These are phyloP conservation scores for Linum lewisii DNA, from an alignment of 345 rosid genomes.

Conservation along the genomic window DNA sequence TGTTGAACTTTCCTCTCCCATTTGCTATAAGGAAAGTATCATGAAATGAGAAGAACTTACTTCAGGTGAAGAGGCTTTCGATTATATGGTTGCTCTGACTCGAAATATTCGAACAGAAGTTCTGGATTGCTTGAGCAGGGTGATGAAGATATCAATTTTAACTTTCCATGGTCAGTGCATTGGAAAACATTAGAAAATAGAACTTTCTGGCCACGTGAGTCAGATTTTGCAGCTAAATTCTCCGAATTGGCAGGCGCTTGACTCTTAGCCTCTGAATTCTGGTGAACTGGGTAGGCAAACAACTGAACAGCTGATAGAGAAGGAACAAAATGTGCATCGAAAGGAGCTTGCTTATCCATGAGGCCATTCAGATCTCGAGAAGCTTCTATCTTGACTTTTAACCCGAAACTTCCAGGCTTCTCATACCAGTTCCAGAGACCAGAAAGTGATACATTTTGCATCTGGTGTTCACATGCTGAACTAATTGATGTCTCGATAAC, in stretches of 20 bases:
- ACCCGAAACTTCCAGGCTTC: constrained; percentile 21
- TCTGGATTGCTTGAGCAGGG: constrained; percentile 7
- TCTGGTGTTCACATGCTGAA: constrained; percentile 13
- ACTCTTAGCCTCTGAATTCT: constrained; percentile 2
- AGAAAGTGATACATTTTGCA: constrained; percentile 14
- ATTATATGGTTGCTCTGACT: constrained; percentile 16
- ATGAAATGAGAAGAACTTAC: constrained; percentile 9
- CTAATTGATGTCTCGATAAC: constrained; percentile 8
- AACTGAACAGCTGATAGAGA: constrained; percentile 26
- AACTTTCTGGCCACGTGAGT: too few relatives aligned
- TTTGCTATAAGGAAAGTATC: background rate
- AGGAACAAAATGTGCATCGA: constrained; percentile 26
- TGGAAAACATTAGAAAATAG: too few relatives aligned
- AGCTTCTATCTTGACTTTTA: constrained; percentile 17
- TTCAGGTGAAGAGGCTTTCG: constrained; percentile 23
- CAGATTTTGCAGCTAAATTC: too few relatives aligned
- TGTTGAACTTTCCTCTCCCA: background rate
- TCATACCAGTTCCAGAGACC: constrained; percentile 24
- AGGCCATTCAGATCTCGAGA: constrained; percentile 2
- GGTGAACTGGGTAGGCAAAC: constrained; percentile 10
- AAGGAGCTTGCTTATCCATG: background rate
- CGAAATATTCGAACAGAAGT: constrained; percentile 21
- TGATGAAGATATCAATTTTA: background rate
- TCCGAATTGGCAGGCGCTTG: background rate
- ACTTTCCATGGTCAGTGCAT: background rate